These are phyloP conservation scores for Plectosphaerella cucumerina DNA, from an alignment of 2,329 filamentous ascomycete species.

Conservation along the genomic window DNA sequence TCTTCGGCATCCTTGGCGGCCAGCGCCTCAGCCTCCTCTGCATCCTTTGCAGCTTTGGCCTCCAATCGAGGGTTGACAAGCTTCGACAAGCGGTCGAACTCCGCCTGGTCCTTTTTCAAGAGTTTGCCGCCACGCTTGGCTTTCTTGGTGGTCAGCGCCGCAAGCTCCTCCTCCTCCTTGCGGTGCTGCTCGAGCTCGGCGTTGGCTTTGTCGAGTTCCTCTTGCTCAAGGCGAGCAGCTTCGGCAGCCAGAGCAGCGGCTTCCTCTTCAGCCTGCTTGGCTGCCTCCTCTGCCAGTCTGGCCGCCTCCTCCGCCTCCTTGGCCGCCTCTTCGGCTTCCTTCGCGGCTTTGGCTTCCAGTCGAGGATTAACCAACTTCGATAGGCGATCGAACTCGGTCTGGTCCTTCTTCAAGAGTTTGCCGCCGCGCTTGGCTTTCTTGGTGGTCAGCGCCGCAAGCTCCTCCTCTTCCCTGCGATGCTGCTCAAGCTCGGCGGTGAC, in stretches of 20 bases:
- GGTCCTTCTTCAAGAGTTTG: conserved; percentile 39
- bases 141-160: conserved; percentile 41
- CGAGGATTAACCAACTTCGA: conserved; percentile 27
- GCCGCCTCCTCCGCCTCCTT: conserved; percentile 16
- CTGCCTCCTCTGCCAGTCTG: conserved; percentile 23
- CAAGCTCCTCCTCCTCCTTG: conserved; percentile 32
- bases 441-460: conserved; percentile 35
- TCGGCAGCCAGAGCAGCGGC: conserved; percentile 22
- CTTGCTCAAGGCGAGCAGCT: conserved; percentile 11
- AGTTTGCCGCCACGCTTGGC: conserved; percentile 41
- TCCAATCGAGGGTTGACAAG: conserved; percentile 30
- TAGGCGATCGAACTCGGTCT: conserved; percentile 37
- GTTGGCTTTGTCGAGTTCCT: conserved; percentile 24
- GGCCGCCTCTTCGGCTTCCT: conserved; percentile 17
- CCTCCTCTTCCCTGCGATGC: conserved; percentile 26
- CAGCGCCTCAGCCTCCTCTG: conserved; percentile 31
- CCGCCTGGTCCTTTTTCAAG: conserved; percentile 41
- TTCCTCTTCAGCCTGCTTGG: conserved; percentile 22
- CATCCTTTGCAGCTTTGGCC: conserved; percentile 34
- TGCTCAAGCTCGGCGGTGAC: conserved; percentile 24
- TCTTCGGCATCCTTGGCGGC: conserved; percentile 35
- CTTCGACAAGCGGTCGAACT: conserved; percentile 30
- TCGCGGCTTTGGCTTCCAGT: conserved; percentile 40
- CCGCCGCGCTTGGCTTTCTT: conserved; percentile 46
- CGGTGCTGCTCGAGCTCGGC: conserved; percentile 23